A percentile compares a stretch with the other conserved stretches of the same genome.
phyloP scores from a whole-genome alignment of 2,329 filamentous ascomycete species.

The Talaromyces islandicus region DNA sequence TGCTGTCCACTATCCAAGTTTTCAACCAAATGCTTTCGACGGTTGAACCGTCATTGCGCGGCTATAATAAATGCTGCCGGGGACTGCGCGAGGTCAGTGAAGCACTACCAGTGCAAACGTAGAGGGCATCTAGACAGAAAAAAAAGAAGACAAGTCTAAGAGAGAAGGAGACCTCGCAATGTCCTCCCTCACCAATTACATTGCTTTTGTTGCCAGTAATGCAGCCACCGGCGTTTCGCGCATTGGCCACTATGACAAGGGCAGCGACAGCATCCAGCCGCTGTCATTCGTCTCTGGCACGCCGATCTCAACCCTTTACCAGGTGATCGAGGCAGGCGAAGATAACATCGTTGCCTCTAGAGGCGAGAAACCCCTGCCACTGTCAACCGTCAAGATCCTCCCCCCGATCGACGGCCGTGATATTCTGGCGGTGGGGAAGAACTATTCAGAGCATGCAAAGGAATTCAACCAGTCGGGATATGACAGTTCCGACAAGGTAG shows the following conservation, averaged over 20 bases:
- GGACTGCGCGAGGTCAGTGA: neutral
- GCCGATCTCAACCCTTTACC: constrained; percentile 40
- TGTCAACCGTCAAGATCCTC: neutral
- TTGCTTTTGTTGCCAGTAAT: constrained; percentile 23
- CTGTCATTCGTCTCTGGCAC: constrained; percentile 41
- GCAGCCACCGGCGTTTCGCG: constrained; percentile 16
- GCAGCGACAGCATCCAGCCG: constrained; percentile 34
- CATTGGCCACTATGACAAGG: constrained; percentile 38
- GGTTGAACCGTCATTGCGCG: neutral
- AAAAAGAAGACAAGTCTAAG: neutral
- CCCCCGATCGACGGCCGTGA: constrained; percentile 40
- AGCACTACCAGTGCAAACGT: neutral
- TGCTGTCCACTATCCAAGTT: neutral
- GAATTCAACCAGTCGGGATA: constrained; percentile 24
- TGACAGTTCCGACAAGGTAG: neutral
- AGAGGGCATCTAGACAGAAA: neutral
- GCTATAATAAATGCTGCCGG: neutral
- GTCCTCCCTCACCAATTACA: constrained; percentile 28
- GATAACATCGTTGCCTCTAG: constrained; percentile 23
- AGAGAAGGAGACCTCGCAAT: neutral
- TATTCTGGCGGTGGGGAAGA: constrained; percentile 53
- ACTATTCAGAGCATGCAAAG: constrained; percentile 45
- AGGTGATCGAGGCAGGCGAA: constrained; percentile 46
- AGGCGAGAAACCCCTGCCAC: constrained; percentile 16
- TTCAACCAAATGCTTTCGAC: neutral